A percentile compares a stretch with the other conserved stretches of the same genome.
Evolutionary conservation across 257 asterid species (phyloP).

Genomic region (Penstemon davidsonii): DNA sequence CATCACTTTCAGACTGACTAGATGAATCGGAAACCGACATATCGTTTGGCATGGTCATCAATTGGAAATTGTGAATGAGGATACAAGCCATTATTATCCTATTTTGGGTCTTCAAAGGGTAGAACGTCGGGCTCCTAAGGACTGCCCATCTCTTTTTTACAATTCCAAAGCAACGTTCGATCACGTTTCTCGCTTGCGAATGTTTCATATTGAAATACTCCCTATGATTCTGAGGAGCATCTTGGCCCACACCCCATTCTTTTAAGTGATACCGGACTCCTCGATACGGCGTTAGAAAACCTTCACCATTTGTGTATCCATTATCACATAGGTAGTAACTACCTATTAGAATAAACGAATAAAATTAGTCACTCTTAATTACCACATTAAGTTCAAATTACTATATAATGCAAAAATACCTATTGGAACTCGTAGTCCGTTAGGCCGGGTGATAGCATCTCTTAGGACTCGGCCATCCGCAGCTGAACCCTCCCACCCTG

Average conservation of each 20-base stretch:
- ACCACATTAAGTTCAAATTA: background rate
- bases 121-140: background rate
- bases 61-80: background rate
- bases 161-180: background rate
- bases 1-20: background rate
- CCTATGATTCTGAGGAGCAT: background rate
- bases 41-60: background rate
- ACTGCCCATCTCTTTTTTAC: background rate
- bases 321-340: conserved; percentile 6
- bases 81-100: background rate
- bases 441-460: background rate
- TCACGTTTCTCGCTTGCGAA: background rate
- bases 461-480: background rate
- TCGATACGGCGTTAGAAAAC: background rate
- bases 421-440: background rate
- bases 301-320: background rate
- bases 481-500: background rate
- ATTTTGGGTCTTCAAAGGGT: background rate
- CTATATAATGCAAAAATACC: background rate
- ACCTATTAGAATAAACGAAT: background rate
- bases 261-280: background rate
- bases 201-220: conserved; percentile 17
- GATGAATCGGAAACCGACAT: too few species aligned
- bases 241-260: background rate
- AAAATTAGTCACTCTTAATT: background rate